Percentiles rank a stretch among this genome's conserved stretches.
These are phyloP conservation scores for Fragosphaeria purpurea DNA, from an alignment of 2,329 filamentous ascomycete species.

Conservation along the genomic window DNA sequence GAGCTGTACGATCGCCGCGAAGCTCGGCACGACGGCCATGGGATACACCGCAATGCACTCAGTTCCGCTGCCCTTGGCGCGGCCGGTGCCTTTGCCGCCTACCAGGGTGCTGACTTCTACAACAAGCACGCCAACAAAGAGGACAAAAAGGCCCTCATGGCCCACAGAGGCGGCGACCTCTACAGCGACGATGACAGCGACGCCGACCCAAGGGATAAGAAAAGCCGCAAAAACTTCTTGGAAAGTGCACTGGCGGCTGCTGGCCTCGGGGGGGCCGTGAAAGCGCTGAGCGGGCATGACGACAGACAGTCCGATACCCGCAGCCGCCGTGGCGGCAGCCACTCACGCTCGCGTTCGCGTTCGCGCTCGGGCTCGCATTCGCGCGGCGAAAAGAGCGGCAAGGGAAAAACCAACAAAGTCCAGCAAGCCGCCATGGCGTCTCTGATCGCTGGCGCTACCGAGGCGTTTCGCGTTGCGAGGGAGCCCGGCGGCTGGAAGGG, in stretches of 20 bases:
- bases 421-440: slow-evolving; percentile 88
- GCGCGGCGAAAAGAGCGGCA: slow-evolving; percentile 36
- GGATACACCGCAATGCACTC: slow-evolving; percentile 48
- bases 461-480: slow-evolving; percentile 84
- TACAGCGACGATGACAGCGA: slow-evolving; percentile 52
- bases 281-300: slow-evolving; percentile 36
- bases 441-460: slow-evolving; percentile 77
- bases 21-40: slow-evolving; percentile 36
- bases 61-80: slow-evolving; percentile 52
- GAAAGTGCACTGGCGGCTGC: slow-evolving; percentile 54
- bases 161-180: slow-evolving; percentile 43
- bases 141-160: slow-evolving; percentile 41
- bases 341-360: slow-evolving; percentile 22
- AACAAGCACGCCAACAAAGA: slow-evolving; percentile 48
- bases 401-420: slow-evolving; percentile 45
- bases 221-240: slow-evolving; percentile 54
- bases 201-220: slow-evolving; percentile 43
- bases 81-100: slow-evolving; percentile 53
- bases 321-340: slow-evolving; percentile 36
- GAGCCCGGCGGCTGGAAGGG: slow-evolving; percentile 84
- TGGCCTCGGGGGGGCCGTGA: slow-evolving; percentile 52
- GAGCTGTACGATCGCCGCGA: slow-evolving; percentile 56
- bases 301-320: slow-evolving; percentile 28
- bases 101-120: slow-evolving; percentile 53
- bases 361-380: slow-evolving; percentile 43